phyloP scores from a whole-genome alignment of 345 rosid species.

The Gossypioides kirkii region DNA sequence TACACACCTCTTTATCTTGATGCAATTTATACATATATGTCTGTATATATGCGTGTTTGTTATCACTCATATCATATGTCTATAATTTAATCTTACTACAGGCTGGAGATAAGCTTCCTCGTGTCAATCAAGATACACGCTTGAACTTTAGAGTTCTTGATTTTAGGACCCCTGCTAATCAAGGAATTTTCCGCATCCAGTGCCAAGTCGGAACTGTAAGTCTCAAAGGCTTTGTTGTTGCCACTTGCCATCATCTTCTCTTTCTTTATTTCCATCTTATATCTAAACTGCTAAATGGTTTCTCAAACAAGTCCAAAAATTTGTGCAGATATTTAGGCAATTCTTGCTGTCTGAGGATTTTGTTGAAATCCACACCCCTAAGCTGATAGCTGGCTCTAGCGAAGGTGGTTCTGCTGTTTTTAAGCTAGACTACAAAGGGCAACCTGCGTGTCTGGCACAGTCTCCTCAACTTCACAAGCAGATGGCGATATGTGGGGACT shows the following conservation, averaged over 20 bases:
- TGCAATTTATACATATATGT: constrained; percentile 20
- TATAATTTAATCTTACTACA: constrained; percentile 19
- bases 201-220: constrained; percentile 46
- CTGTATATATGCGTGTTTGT: not conserved
- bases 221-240: not conserved
- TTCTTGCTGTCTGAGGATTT: constrained; percentile 50
- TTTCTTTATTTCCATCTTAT: not conserved
- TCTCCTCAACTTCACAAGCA: constrained; percentile 97
- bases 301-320: not conserved
- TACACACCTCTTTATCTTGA: constrained; percentile 15
- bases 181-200: constrained; percentile 69
- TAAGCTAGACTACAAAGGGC: constrained; percentile 84
- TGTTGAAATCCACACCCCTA: constrained; percentile 83
- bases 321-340: constrained; percentile 61
- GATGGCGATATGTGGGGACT: constrained; percentile 81
- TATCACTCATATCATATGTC: not conserved
- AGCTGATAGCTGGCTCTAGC: constrained; percentile 81
- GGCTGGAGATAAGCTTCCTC: constrained; percentile 54
- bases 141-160: constrained; percentile 71
- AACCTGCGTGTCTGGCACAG: constrained; percentile 83
- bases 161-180: constrained; percentile 74
- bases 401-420: constrained; percentile 98
- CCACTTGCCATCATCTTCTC: not conserved
- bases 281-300: not conserved
- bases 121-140: constrained; percentile 84